phyloP scores from a whole-genome alignment of 768 basidiomycete species.

The Kwoniella shandongensis region DNA sequence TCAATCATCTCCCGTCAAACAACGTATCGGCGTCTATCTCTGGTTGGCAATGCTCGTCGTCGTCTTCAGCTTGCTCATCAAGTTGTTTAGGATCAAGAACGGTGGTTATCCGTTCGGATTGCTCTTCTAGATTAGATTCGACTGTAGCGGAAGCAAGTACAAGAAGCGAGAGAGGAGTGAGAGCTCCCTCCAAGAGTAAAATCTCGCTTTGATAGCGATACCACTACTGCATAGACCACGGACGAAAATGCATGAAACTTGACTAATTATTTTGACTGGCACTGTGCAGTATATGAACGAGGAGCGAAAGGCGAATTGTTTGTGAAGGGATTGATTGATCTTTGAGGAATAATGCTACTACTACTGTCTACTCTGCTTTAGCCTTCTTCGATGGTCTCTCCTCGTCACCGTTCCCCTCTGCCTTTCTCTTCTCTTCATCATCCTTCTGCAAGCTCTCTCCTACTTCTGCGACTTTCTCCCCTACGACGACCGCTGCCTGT shows the following conservation, averaged over 20 bases:
- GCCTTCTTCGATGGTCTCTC: conserved; percentile 22
- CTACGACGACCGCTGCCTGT: conserved; percentile 5
- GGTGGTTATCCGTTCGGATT: conserved; percentile 60
- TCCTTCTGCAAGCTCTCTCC: conserved; percentile 5
- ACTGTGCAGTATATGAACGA: too few relatives aligned
- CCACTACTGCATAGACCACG: background rate
- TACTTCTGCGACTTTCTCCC: conserved; percentile 14
- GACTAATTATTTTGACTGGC: background rate
- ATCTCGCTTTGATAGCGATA: background rate
- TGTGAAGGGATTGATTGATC: background rate
- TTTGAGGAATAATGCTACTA: too few relatives aligned
- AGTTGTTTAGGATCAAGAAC: conserved; percentile 88
- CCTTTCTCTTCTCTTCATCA: conserved; percentile 26
- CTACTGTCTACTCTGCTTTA: conserved; percentile 20
- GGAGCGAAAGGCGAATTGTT: background rate
- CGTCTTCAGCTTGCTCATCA: conserved; percentile 81
- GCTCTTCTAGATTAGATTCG: conserved; percentile 37
- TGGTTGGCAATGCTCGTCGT: conserved; percentile 80
- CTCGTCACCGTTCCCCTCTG: conserved; percentile 17
- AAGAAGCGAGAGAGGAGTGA: background rate
- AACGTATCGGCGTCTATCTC: conserved; percentile 82
- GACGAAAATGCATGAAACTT: background rate
- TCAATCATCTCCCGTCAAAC: conserved; percentile 66
- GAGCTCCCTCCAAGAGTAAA: background rate
- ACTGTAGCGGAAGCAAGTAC: too few relatives aligned